Conservation (phyloP, 257 asterid species). For the Scutellaria barbata region DNA sequence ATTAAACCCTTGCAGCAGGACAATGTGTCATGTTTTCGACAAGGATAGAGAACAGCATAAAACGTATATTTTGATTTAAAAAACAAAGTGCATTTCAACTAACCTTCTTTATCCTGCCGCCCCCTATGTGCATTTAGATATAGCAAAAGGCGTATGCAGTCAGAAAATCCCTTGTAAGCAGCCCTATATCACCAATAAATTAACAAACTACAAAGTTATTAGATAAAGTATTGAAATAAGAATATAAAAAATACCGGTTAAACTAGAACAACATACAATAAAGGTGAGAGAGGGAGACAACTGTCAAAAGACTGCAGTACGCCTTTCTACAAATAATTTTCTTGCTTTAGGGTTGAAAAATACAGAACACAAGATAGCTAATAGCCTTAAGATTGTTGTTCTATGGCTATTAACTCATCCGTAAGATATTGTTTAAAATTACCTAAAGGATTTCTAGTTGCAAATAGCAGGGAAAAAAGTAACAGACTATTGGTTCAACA, state of each 20-base stretch:
- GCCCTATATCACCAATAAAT: slow-evolving; percentile 64
- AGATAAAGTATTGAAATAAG: slow-evolving; percentile 17
- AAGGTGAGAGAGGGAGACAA: background rate
- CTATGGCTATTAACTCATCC: slow-evolving; percentile 14
- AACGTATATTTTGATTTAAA: slow-evolving; percentile 23
- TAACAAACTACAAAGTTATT: slow-evolving; percentile 31
- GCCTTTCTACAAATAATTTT: background rate
- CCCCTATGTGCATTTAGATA: slow-evolving; percentile 90
- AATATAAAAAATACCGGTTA: slow-evolving; percentile 2
- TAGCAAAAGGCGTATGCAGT: slow-evolving; percentile 90
- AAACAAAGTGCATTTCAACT: slow-evolving; percentile 16
- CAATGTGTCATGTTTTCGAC: slow-evolving; percentile 22
- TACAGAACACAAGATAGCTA: background rate
- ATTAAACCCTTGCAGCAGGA: slow-evolving; percentile 31
- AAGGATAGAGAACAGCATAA: slow-evolving; percentile 2
- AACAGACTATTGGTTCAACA: slow-evolving; percentile 22
- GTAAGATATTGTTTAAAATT: background rate
- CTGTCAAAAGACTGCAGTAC: background rate
- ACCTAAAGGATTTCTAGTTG: slow-evolving; percentile 8
- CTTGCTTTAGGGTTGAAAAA: background rate
- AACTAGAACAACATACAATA: slow-evolving; percentile 14
- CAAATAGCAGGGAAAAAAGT: slow-evolving; percentile 28
- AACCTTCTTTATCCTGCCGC: slow-evolving; percentile 97
- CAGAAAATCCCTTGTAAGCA: slow-evolving; percentile 98
- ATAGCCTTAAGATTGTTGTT: slow-evolving; percentile 7